Evolutionary conservation across 345 rosid species (phyloP).

Genomic region (Raphanus sativus): DNA sequence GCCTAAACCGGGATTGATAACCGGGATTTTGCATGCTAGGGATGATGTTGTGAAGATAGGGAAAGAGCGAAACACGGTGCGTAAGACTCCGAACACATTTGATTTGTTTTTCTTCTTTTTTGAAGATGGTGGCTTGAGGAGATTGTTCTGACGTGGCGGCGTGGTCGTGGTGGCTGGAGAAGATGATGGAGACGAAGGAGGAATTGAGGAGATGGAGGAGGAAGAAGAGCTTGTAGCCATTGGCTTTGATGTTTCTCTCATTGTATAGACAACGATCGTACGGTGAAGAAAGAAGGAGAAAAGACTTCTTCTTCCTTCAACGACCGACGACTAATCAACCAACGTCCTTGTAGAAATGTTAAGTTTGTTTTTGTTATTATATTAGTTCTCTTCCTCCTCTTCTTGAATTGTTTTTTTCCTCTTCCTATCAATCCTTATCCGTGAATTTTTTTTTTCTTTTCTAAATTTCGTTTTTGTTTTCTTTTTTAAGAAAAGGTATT

Average conservation of each 20-base stretch:
- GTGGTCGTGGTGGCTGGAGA: neutral
- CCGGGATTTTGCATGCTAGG: constrained; percentile 57
- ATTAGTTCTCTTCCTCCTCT: constrained; percentile 17
- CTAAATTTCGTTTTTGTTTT: constrained; percentile 23
- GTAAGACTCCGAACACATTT: constrained; percentile 49
- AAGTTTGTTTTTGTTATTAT: neutral
- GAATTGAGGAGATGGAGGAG: constrained; percentile 10
- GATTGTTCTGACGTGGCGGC: neutral
- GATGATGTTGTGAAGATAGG: constrained; percentile 58
- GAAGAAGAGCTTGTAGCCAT: constrained; percentile 10
- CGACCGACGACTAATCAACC: constrained; percentile 24
- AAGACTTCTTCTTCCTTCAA: constrained; percentile 26
- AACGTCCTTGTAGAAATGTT: constrained; percentile 8
- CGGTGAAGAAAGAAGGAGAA: constrained; percentile 27
- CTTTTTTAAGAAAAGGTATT: constrained; percentile 14
- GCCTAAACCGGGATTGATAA: constrained; percentile 36
- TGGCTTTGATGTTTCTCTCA: constrained; percentile 2
- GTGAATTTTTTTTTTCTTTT: neutral
- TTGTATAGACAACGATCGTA: constrained; percentile 19
- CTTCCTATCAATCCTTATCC: neutral
- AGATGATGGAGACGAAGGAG: constrained; percentile 9
- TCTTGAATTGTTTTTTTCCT: neutral
- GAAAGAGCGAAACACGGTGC: constrained; percentile 68
- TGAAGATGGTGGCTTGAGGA: constrained; percentile 50
- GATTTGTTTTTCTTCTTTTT: constrained; percentile 43